These are phyloP conservation scores for Phytophthora europaea DNA, from an alignment of 352 stramenopile genomes.

Conservation along the genomic window DNA sequence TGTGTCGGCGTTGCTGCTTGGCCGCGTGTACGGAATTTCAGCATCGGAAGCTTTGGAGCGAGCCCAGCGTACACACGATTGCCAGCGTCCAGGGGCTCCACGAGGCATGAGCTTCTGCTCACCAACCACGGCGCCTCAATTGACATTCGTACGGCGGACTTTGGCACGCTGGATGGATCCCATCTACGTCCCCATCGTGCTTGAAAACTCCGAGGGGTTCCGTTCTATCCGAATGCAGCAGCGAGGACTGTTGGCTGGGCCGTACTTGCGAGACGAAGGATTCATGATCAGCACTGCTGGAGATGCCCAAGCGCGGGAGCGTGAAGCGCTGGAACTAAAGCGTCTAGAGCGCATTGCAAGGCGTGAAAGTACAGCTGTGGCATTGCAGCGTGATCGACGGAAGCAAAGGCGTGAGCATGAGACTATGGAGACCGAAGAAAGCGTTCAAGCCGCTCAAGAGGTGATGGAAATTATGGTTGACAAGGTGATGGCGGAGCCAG, in stretches of 20 bases:
- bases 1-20: slow-evolving; percentile 73
- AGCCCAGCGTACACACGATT: slow-evolving; percentile 77
- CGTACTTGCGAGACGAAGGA: slow-evolving; percentile 55
- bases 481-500: slow-evolving; percentile 16
- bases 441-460: slow-evolving; percentile 4
- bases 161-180: slow-evolving; percentile 63
- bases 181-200: slow-evolving; percentile 71
- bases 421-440: slow-evolving; percentile 44
- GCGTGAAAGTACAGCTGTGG: slow-evolving; percentile 50
- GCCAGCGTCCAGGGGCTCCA: slow-evolving; percentile 40
- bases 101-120: slow-evolving; percentile 51
- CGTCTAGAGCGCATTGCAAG: slow-evolving; percentile 53
- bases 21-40: slow-evolving; percentile 73
- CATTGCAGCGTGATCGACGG: slow-evolving; percentile 41
- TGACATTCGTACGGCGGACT: slow-evolving; percentile 53
- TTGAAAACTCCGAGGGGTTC: slow-evolving; percentile 57
- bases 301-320: slow-evolving; percentile 30
- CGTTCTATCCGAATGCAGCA: slow-evolving; percentile 58
- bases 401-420: slow-evolving; percentile 26
- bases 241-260: slow-evolving; percentile 57
- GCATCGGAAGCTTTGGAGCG: slow-evolving; percentile 68
- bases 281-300: slow-evolving; percentile 64
- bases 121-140: slow-evolving; percentile 57
- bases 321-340: slow-evolving; percentile 45
- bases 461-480: slow-evolving; percentile 21